Conservation (phyloP, 495 filamentous ascomycete genomes). For the Bathelium albidoporum region DNA sequence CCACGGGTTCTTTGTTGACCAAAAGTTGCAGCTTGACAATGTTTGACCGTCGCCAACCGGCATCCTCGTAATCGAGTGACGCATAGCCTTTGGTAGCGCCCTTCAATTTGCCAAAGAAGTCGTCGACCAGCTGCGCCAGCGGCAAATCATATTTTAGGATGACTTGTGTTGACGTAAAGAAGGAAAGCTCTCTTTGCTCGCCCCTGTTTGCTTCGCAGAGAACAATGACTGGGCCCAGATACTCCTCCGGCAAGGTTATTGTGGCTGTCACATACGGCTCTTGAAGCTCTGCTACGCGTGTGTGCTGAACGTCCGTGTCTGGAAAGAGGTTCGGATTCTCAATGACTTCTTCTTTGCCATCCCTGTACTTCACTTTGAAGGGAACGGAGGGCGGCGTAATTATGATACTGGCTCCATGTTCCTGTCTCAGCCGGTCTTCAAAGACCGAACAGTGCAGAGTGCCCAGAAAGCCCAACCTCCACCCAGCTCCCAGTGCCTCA, state of each 20-base stretch:
- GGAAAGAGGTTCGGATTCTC: constrained; percentile 82
- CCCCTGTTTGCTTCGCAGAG: constrained; percentile 87
- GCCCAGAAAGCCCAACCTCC: constrained; percentile 89
- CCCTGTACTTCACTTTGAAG: constrained; percentile 67
- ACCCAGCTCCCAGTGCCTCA: constrained; percentile 85
- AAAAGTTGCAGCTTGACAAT: constrained; percentile 86
- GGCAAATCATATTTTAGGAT: constrained; percentile 91
- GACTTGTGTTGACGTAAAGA: constrained; percentile 89
- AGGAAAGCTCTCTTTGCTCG: constrained; percentile 71
- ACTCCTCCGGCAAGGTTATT: constrained; percentile 86
- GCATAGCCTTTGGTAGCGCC: constrained; percentile 75
- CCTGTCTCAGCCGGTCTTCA: constrained; percentile 88
- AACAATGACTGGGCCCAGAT: constrained; percentile 87
- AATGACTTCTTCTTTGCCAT: constrained; percentile 64
- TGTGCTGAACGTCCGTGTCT: constrained; percentile 51
- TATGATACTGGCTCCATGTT: constrained; percentile 91
- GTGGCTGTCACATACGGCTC: constrained; percentile 84
- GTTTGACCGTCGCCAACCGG: constrained; percentile 68
- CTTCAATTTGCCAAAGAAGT: constrained; percentile 96
- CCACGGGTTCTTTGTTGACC: constrained; percentile 86
- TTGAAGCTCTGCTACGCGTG: constrained; percentile 53
- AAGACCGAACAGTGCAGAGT: constrained; percentile 97
- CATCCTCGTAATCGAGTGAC: constrained; percentile 89
- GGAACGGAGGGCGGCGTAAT: constrained; percentile 94
- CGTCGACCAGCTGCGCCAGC: constrained; percentile 79